These are phyloP conservation scores for Suillus occidentalis DNA, from an alignment of 768 basidiomycete genomes.

Conservation along the genomic window DNA sequence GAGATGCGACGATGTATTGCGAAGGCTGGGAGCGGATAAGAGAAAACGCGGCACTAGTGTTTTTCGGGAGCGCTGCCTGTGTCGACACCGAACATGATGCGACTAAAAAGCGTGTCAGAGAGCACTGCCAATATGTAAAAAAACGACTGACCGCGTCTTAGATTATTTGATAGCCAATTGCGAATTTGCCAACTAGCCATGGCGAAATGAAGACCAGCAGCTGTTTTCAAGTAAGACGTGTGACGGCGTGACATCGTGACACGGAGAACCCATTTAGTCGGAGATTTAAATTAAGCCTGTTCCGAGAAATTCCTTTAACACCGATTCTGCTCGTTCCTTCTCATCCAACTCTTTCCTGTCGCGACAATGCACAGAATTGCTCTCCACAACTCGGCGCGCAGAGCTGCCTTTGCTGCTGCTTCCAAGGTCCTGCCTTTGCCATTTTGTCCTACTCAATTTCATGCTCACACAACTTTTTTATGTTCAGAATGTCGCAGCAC, in stretches of 20 bases:
- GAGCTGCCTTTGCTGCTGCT: conserved; percentile 67
- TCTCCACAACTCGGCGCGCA: conserved; percentile 81
- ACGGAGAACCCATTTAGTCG: conserved; percentile 25
- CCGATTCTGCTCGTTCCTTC: conserved; percentile 39
- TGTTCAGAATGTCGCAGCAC: conserved; percentile 42
- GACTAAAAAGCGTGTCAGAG: conserved; percentile 17
- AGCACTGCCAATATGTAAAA: background rate
- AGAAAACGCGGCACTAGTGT: conserved; percentile 64
- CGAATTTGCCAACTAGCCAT: conserved; percentile 23
- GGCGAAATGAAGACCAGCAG: conserved; percentile 3
- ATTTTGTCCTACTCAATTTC: conserved; percentile 14
- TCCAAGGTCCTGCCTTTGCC: conserved; percentile 50
- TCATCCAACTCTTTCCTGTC: conserved; percentile 46
- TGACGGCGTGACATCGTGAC: conserved; percentile 11
- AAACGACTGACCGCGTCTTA: conserved; percentile 22
- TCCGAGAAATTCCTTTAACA: conserved; percentile 35
- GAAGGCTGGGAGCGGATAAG: conserved; percentile 90
- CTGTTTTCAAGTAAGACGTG: conserved; percentile 4
- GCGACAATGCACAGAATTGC: conserved; percentile 81
- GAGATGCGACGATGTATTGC: conserved; percentile 87
- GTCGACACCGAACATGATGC: conserved; percentile 33
- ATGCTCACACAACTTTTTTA: conserved; percentile 15
- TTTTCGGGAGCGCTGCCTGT: conserved; percentile 30
- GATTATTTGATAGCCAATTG: conserved; percentile 25
- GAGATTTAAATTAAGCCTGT: conserved; percentile 32